Evolutionary conservation across 441 rosid species (phyloP), one percentile per base, ranked within the genome.

Genomic region (Pelargonium citronellum): DNA sequence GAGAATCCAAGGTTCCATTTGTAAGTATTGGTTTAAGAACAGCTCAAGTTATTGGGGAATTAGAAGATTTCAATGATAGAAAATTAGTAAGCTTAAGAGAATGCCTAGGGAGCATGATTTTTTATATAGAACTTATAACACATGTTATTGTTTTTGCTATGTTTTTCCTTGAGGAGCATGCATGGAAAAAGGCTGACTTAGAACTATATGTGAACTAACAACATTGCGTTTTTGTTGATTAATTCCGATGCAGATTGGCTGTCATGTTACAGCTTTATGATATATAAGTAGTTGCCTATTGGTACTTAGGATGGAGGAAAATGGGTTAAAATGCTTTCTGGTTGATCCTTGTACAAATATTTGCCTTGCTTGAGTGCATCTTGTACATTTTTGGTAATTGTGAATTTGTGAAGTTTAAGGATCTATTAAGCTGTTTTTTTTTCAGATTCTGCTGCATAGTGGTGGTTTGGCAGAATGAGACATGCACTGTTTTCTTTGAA

Each of bases 291-390:
- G 34, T 30, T 30, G 34, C 34, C 20, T 16, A 10, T 55, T 55
- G 22, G 61, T 55, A 55, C 61, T 55, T 55, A 55, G 61, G 61
- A 55, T 55, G 61, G 61, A 55, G 61, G 22, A 55, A 55, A 55
- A n/a, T 55, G 7, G 61, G 22, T 17, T 55, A 55, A 15, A 16
- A 16, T 55, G 61, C 61, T 55, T 15, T 55, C 61, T 55, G 61
- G 34, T 4, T 30, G 34, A 30, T 30, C 34, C 34, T 30, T 30
- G 34, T 30, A 30, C 34, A 30, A 4, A 30, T 30, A 30, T 30
- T 30, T 30, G 34, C 2, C 34, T 30, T 30, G 34, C 34, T 30
- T 30, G 34, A 30, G 34, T 30, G 2, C 34, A 30, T 30, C 1
- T 30, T 30, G 34, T 30, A 30, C 34, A 30, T 30, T 30, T 30